Evolutionary conservation across 2,329 filamentous ascomycete species (phyloP).

Genomic region (Pseudohalonectria lignicola): DNA sequence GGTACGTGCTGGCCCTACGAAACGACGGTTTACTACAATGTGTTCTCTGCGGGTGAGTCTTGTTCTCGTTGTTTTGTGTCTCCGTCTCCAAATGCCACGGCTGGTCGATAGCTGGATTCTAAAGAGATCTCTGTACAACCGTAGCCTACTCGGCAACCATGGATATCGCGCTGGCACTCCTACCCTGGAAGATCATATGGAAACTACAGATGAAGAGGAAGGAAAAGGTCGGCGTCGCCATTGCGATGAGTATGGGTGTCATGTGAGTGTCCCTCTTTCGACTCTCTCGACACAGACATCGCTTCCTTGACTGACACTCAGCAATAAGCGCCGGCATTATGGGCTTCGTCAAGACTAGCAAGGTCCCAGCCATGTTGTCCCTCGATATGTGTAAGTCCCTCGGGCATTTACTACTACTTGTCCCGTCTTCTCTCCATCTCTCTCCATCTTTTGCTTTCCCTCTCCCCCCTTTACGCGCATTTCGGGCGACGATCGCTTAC

Average conservation of each 20-base stretch:
- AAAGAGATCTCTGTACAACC: not conserved
- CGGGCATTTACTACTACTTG: not conserved
- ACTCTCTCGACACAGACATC: not conserved
- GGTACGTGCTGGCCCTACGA: slow-evolving; percentile 13
- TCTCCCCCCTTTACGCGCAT: not conserved
- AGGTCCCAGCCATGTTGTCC: slow-evolving; percentile 6
- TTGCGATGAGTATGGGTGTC: slow-evolving; percentile 18
- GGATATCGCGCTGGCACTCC: slow-evolving; percentile 13
- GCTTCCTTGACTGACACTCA: not conserved
- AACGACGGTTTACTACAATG: slow-evolving; percentile 11
- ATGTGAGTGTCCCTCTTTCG: too few species aligned
- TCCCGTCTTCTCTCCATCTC: not conserved
- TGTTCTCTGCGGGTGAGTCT: slow-evolving; percentile 11
- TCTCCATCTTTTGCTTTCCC: too few species aligned
- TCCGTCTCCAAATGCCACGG: not conserved
- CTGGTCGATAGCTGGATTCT: too few species aligned
- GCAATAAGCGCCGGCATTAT: slow-evolving; percentile 10
- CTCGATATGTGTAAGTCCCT: slow-evolving; percentile 5
- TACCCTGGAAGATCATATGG: slow-evolving; percentile 16
- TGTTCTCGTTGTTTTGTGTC: not conserved
- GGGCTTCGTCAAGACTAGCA: slow-evolving; percentile 12
- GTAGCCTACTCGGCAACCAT: slow-evolving; percentile 11
- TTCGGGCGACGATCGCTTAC: too few species aligned
- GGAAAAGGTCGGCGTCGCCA: slow-evolving; percentile 14
- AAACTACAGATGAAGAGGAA: slow-evolving; percentile 13